Base-by-base conservation (phyloP, 331 rosid genomes). In the Prunus yedoensis region DNA sequence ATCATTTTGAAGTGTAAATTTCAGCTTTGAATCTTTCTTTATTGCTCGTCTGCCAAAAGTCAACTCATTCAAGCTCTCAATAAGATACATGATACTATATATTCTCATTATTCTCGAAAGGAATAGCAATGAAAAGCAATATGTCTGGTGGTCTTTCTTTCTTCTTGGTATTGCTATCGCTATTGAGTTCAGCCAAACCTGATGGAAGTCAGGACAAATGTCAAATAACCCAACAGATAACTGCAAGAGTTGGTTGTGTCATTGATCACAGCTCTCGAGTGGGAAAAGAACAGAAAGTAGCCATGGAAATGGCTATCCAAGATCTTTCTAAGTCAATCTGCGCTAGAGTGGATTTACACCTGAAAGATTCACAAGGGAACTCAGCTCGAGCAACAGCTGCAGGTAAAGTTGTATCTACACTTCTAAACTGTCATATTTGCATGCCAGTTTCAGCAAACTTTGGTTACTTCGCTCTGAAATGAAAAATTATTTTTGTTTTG, bases 241-340 rank as follows among this genome's bases (percentile, higher is more conserved):
- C 32, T 79, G 61, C 66, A 63, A 84, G 72, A n/a, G 53, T 80
- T 38, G 85, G 85, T 49, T 81, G 52, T 5, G 65, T 78, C 35
- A 32, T 80, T 52, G 81, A 82, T 49, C 21, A 56, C 49, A 41
- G 30, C 23, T 75, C 82, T 35, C 81, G 83, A 10, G 10, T 85
- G 41, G 90, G 87, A 0, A 87, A 79, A 61, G 89, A 87, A 58
- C 83, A 84, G 59, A 84, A 74, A 72, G 69, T 45, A 9, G 89
- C 89, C 67, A 86, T 88, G 83, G 73, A 88, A 25, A 75, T 88
- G 72, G 89, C 90, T 5, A 10, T 68, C 35, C 27, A 74, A 69
- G 85, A 80, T 18, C 62, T 75, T 27, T 49, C 21, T 70, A 63
- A 2, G 23, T 76, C 76, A 0, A 75, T 53, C 46, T 74, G 82